Base-by-base conservation (phyloP, 129 eudicot genomes). In the Chrysanthemum lavandulifolium region DNA sequence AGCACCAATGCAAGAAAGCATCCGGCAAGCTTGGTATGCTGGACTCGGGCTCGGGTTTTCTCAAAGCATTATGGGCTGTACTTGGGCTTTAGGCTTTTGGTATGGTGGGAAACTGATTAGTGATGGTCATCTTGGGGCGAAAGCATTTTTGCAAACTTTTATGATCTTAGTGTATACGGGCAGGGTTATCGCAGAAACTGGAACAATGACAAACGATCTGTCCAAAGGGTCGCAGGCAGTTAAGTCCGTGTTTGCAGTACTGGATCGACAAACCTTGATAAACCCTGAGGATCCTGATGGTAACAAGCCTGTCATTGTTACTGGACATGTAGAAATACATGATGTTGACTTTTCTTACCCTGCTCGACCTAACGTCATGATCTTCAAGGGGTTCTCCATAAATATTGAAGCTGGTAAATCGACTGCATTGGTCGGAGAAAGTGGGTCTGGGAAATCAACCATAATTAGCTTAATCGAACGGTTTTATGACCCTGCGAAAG, bases 361-460 rank as follows among this genome's bases (percentile, higher is more conserved):
- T 2, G 71, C 92, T 6, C 52, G 98, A 10, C 95, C 96, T 2
- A 79, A 85, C 18, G 75, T 78, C 27, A 61, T 71, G 65, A 82
- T 93, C 69, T 87, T 93, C 64, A 72, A 67, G 19, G 87, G 86
- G 43, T 87, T 93, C 27, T 83, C 98, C 0, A 53, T 93, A 14
- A 74, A 78, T 0, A 87, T 93, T 13, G 83, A 87, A 63, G 84
- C 90, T 1, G 96, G 95, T 54, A 87, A 85, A 71, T 87, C 98
- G 59, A 89, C 95, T 0, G 96, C 96, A 1, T 55, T 93, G 48
- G 98, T 93, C 0, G 98, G 98, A 36, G 86, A 87, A 33, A 93
- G 96, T 64, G 98, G 98, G 10, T 92, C 92, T 0, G 96, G 98
- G 2, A 89, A 93, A 52, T 93, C 98, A 16, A 93, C 98, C 18